These are phyloP conservation scores for Globisporangium polare DNA, from an alignment of 352 stramenopile genomes.

Conservation along the genomic window DNA sequence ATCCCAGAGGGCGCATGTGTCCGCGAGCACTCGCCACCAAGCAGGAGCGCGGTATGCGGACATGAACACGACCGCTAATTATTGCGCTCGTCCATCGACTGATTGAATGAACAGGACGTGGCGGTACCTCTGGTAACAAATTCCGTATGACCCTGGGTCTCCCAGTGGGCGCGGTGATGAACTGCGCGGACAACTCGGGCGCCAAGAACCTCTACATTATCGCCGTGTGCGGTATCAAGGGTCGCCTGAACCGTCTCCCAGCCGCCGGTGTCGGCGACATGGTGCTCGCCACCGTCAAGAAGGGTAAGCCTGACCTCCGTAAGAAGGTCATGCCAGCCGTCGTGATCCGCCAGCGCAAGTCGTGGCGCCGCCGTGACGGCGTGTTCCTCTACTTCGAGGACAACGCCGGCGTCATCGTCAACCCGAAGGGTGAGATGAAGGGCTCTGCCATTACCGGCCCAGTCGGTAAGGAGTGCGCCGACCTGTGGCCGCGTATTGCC, in stretches of 20 bases:
- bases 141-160: constrained; percentile 99
- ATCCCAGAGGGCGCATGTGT: background rate
- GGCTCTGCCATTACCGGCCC: constrained; percentile 98
- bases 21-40: background rate
- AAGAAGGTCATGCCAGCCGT: constrained; percentile 99
- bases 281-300: constrained; percentile 99
- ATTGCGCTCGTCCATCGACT: background rate
- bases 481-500: constrained; percentile 99
- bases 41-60: background rate
- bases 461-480: constrained; percentile 99
- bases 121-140: constrained; percentile 97
- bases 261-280: constrained; percentile 99
- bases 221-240: constrained; percentile 98
- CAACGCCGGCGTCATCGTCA: constrained; percentile 99
- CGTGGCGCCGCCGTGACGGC: constrained; percentile 98
- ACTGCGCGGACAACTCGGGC: constrained; percentile 99
- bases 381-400: constrained; percentile 99
- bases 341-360: constrained; percentile 99
- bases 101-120: constrained; percentile 77
- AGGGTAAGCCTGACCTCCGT: constrained; percentile 99
- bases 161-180: constrained; percentile 97
- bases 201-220: constrained; percentile 99
- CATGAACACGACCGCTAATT: background rate
- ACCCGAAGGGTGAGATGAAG: constrained; percentile 99
- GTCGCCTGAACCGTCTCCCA: constrained; percentile 98